Conservation (phyloP, 2,329 filamentous ascomycete species). For the Colletotrichum cordylinicola region DNA sequence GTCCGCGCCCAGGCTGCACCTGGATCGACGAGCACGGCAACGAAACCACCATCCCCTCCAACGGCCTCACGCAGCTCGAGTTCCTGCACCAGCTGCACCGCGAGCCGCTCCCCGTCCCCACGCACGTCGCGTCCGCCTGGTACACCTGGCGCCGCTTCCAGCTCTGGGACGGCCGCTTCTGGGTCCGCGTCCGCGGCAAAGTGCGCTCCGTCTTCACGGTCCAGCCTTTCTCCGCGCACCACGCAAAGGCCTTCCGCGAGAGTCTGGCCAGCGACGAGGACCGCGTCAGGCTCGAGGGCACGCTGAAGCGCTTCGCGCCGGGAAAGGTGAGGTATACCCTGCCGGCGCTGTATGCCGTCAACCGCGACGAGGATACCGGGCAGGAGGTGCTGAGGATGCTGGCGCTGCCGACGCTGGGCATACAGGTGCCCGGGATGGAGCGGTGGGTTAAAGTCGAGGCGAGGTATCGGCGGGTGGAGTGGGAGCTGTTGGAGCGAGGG, state of each 20-base stretch:
- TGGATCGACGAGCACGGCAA: neutral
- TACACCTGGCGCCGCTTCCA: slow-evolving; percentile 36
- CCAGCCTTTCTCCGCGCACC: slow-evolving; percentile 48
- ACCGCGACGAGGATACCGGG: slow-evolving; percentile 26
- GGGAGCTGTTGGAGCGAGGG: slow-evolving; percentile 34
- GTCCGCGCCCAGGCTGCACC: neutral
- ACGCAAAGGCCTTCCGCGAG: slow-evolving; percentile 54
- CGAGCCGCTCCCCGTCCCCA: neutral
- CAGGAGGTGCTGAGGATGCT: slow-evolving; percentile 45
- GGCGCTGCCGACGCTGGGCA: slow-evolving; percentile 58
- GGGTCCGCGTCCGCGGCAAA: slow-evolving; percentile 56
- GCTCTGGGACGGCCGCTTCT: slow-evolving; percentile 68
- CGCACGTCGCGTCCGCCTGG: slow-evolving; percentile 23
- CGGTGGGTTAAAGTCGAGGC: slow-evolving; percentile 56
- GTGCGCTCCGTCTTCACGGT: slow-evolving; percentile 47
- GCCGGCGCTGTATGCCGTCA: slow-evolving; percentile 57
- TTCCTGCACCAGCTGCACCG: neutral
- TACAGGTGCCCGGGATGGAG: slow-evolving; percentile 51
- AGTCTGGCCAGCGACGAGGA: slow-evolving; percentile 37
- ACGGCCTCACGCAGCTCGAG: neutral
- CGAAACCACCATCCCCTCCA: neutral
- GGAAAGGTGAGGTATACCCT: slow-evolving; percentile 62
- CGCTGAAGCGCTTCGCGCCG: slow-evolving; percentile 56
- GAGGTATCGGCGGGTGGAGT: slow-evolving; percentile 56
- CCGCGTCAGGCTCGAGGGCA: slow-evolving; percentile 39